phyloP scores from a whole-genome alignment of 768 basidiomycete species.

The Amanita inopinata region DNA sequence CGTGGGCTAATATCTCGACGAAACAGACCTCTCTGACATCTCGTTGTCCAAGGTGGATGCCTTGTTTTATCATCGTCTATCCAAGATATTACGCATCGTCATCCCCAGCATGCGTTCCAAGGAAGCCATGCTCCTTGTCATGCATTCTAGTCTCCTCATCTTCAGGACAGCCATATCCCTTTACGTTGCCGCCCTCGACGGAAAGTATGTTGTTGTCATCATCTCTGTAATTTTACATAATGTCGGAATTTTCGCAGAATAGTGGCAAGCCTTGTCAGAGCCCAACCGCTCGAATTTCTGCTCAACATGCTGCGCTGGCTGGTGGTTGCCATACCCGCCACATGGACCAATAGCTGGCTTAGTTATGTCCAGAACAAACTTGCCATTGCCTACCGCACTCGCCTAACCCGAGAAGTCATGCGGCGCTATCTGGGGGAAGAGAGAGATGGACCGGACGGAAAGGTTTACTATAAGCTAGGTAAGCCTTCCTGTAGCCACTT shows the following conservation, averaged over 20 bases:
- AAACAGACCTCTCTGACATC: no score
- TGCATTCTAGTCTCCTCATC: slow-evolving; percentile 85
- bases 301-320: slow-evolving; percentile 86
- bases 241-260: slow-evolving; percentile 42
- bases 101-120: slow-evolving; percentile 80
- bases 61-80: slow-evolving; percentile 77
- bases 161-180: slow-evolving; percentile 87
- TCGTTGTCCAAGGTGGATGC: slow-evolving; percentile 66
- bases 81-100: slow-evolving; percentile 71
- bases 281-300: slow-evolving; percentile 68
- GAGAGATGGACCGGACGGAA: slow-evolving; percentile 54
- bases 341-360: slow-evolving; percentile 89
- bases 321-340: slow-evolving; percentile 85
- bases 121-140: slow-evolving; percentile 76
- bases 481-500: slow-evolving; percentile 18
- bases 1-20: background rate
- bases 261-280: slow-evolving; percentile 89
- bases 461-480: slow-evolving; percentile 92
- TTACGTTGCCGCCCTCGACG: slow-evolving; percentile 91
- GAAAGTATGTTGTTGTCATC: slow-evolving; percentile 46
- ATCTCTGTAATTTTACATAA: slow-evolving; percentile 1
- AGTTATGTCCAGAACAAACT: slow-evolving; percentile 92
- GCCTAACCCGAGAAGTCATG: slow-evolving; percentile 78
- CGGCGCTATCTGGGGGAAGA: slow-evolving; percentile 75
- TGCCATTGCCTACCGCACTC: slow-evolving; percentile 78